Evolutionary conservation across 441 rosid species (phyloP).

Genomic region (Kokia cookei): DNA sequence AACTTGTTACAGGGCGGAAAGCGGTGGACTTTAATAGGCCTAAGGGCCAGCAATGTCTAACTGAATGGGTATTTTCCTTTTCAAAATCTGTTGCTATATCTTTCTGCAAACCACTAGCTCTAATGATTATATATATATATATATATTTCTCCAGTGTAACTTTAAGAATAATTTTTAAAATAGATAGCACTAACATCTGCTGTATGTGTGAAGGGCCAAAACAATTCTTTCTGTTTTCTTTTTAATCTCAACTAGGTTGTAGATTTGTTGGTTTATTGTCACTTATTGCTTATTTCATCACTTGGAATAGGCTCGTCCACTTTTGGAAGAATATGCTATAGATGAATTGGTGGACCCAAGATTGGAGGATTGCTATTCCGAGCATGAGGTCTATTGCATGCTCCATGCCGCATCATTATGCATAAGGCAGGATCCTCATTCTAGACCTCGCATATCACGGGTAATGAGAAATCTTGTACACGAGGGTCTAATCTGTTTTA

Average conservation of each 20-base stretch:
- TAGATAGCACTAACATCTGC: background rate
- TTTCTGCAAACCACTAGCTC: background rate
- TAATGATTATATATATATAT: background rate
- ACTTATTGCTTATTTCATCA: constrained; percentile 8
- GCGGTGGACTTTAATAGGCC: constrained; percentile 90
- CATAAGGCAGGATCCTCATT: constrained; percentile 78
- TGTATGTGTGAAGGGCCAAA: background rate
- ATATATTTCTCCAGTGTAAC: background rate
- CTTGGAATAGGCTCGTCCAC: constrained; percentile 77
- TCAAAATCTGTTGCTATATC: background rate
- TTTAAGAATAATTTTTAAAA: background rate
- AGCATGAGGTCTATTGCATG: constrained; percentile 80
- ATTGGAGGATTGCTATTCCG: constrained; percentile 49
- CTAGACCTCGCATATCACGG: constrained; percentile 98
- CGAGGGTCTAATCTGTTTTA: background rate
- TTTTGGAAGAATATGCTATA: constrained; percentile 72
- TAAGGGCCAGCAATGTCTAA: constrained; percentile 92
- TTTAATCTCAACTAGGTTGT: background rate
- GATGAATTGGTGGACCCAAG: constrained; percentile 73
- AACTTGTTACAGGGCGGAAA: constrained; percentile 93
- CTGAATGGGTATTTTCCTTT: constrained; percentile 74
- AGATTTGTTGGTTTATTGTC: background rate
- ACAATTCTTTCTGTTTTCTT: background rate
- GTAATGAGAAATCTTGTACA: constrained; percentile 23
- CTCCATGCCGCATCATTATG: constrained; percentile 88